Percentiles rank a stretch among this genome's conserved stretches.
Evolutionary conservation across 345 rosid genomes (phyloP).

Genomic region (Viola odorata): DNA sequence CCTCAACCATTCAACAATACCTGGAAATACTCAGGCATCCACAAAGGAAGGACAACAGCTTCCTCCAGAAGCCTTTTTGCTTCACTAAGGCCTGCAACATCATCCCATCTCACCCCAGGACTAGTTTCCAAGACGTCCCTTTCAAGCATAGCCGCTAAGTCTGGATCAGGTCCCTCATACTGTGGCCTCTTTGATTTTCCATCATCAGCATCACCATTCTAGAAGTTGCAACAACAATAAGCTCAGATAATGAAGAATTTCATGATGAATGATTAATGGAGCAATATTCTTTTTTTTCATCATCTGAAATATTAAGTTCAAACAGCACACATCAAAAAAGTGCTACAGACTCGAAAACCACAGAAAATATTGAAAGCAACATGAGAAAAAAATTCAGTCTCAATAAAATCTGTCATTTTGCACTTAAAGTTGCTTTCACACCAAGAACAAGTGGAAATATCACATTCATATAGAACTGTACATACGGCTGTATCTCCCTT

Average conservation of each 20-base stretch:
- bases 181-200: conserved; percentile 75
- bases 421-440: not conserved
- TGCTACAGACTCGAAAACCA: not conserved
- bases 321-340: not conserved
- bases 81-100: conserved; percentile 98
- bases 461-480: not conserved
- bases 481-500: conserved; percentile 76
- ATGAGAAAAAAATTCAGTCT: not conserved
- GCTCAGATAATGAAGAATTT: conserved; percentile 9
- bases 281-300: not conserved
- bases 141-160: conserved; percentile 97
- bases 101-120: conserved; percentile 99
- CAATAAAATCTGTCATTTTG: not conserved
- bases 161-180: conserved; percentile 97
- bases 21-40: conserved; percentile 99
- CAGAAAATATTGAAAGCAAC: not conserved
- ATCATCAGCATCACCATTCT: conserved; percentile 94
- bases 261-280: not conserved
- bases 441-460: not conserved
- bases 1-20: conserved; percentile 31
- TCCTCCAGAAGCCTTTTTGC: conserved; percentile 98
- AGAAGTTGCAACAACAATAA: conserved; percentile 21
- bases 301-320: not conserved
- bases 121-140: conserved; percentile 96
- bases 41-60: conserved; percentile 98